Percentiles rank a stretch among this genome's conserved stretches.
Conservation (phyloP, 305 asterid species). For the Fraxinus paxiana region DNA sequence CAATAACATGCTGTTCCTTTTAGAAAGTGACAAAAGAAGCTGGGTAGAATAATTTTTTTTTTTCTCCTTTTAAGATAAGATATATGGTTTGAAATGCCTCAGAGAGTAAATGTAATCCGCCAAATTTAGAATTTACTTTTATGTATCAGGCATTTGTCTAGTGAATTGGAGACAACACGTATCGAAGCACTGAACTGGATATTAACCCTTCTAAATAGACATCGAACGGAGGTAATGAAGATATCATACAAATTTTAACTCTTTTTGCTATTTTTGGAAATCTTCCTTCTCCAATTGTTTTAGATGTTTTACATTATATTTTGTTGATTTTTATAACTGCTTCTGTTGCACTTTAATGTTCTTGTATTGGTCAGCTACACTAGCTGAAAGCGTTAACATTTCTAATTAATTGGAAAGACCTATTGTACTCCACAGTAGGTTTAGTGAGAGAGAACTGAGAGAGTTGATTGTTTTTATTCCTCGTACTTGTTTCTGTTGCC, state of each 20-base stretch:
- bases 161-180: slow-evolving; percentile 97
- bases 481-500: not conserved
- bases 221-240: slow-evolving; percentile 64
- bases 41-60: slow-evolving; percentile 15
- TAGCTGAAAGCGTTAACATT: not conserved
- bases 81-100: not conserved
- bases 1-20: slow-evolving; percentile 3
- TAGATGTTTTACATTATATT: not conserved
- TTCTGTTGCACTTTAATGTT: not conserved
- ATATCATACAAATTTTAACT: slow-evolving; percentile 7
- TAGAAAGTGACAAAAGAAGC: slow-evolving; percentile 13
- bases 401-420: not conserved
- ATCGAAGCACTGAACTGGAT: slow-evolving; percentile 98
- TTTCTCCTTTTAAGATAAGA: not conserved
- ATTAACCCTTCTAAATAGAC: slow-evolving; percentile 63
- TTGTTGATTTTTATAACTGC: not conserved
- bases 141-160: slow-evolving; percentile 71
- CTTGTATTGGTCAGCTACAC: not conserved
- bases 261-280: not conserved
- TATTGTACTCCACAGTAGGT: not conserved
- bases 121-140: slow-evolving; percentile 14
- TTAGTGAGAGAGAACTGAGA: not conserved
- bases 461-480: not conserved
- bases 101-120: slow-evolving; percentile 4
- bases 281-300: not conserved